These are phyloP conservation scores for Suillus variegatus DNA, from an alignment of 768 basidiomycete species.

Conservation along the genomic window DNA sequence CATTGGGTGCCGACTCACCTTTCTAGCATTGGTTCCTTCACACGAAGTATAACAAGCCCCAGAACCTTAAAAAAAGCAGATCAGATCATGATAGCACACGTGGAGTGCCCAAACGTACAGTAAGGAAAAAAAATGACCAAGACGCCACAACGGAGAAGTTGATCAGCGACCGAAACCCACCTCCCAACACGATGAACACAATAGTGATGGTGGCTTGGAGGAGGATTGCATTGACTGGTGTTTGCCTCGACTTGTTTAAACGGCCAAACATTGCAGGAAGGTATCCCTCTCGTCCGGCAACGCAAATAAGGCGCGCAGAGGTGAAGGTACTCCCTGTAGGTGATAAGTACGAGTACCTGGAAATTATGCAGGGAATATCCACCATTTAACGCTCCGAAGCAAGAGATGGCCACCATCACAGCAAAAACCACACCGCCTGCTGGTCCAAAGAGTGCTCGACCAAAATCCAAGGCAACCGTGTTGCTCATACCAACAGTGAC, in stretches of 20 bases:
- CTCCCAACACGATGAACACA: constrained; percentile 80
- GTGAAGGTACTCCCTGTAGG: constrained; percentile 67
- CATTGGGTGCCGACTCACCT: constrained; percentile 44
- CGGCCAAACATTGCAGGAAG: constrained; percentile 83
- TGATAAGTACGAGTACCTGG: constrained; percentile 10
- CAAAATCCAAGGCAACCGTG: constrained; percentile 91
- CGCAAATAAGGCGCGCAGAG: constrained; percentile 82
- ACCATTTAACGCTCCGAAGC: constrained; percentile 95
- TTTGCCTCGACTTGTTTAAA: constrained; percentile 71
- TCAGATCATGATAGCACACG: constrained; percentile 4
- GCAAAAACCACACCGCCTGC: constrained; percentile 89
- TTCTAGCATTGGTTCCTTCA: constrained; percentile 89
- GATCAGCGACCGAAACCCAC: constrained; percentile 85
- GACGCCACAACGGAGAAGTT: constrained; percentile 88
- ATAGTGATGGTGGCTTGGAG: constrained; percentile 77
- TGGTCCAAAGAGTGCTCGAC: constrained; percentile 80
- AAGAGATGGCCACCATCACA: constrained; percentile 89
- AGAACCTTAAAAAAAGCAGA: constrained; percentile 56
- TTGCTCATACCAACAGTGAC: constrained; percentile 75
- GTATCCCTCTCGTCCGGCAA: constrained; percentile 85
- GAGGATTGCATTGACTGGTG: constrained; percentile 86
- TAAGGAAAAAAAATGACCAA: constrained; percentile 88
- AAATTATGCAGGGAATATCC: constrained; percentile 15
- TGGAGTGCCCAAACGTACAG: constrained; percentile 46
- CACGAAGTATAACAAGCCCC: constrained; percentile 81